Evolutionary conservation across 2,329 filamentous ascomycete species (phyloP).

Genomic region (Hymenoscyphus scutula): DNA sequence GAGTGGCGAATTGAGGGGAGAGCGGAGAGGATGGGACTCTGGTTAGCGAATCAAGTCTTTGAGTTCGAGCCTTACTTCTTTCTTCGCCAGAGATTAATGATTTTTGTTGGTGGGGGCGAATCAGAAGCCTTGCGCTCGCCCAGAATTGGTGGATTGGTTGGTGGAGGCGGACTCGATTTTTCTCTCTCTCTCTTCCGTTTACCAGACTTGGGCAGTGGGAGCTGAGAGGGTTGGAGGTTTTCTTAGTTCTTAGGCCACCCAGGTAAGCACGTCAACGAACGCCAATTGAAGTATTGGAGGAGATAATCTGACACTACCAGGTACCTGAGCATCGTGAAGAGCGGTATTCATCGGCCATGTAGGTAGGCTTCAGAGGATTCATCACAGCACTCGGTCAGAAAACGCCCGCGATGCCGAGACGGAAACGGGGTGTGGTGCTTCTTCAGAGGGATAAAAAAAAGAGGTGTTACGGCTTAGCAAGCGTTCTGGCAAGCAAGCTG

Average conservation of each 20-base stretch:
- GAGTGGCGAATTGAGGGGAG: conserved; percentile 2
- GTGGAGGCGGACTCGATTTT: neutral
- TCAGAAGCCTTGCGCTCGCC: neutral
- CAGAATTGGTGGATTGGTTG: neutral
- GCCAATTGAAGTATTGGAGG: neutral
- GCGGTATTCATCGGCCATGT: neutral
- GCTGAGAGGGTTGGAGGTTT: neutral
- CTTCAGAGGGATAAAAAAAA: neutral
- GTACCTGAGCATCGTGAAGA: neutral
- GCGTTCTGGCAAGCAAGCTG: conserved; percentile 1
- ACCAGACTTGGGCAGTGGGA: neutral
- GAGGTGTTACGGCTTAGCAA: neutral
- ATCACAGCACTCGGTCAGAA: neutral
- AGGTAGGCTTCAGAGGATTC: neutral
- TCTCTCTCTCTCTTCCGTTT: neutral
- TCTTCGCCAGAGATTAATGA: neutral
- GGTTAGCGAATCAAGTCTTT: neutral
- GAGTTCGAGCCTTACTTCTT: neutral
- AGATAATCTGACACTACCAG: neutral
- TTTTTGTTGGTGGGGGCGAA: conserved; percentile 2
- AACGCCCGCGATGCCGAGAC: neutral
- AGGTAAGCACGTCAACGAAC: neutral
- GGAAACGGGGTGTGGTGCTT: neutral
- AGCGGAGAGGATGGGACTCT: neutral
- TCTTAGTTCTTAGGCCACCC: neutral